These are phyloP conservation scores for Harrya chromipes DNA, from an alignment of 768 basidiomycete species.

Conservation along the genomic window DNA sequence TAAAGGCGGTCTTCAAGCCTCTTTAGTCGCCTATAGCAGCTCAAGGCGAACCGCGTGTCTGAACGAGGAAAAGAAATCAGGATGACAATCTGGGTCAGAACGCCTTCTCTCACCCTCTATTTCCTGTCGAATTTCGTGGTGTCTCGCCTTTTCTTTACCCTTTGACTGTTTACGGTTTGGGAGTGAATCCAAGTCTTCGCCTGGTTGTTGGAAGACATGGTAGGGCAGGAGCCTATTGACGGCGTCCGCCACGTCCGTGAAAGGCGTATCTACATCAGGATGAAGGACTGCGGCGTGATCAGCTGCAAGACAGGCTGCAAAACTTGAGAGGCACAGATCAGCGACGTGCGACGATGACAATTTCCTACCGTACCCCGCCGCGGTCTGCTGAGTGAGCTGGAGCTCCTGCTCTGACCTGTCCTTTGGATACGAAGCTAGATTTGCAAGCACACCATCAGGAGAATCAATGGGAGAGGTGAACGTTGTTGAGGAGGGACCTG, in stretches of 20 bases:
- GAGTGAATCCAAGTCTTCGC: conserved; percentile 52
- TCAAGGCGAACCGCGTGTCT: conserved; percentile 72
- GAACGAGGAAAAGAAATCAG: conserved; percentile 4
- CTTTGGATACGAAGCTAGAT: conserved; percentile 25
- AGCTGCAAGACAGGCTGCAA: conserved; percentile 51
- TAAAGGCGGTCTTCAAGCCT: conserved; percentile 58
- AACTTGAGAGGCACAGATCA: conserved; percentile 37
- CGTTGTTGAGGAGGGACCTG: conserved; percentile 29
- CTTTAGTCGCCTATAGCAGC: conserved; percentile 57
- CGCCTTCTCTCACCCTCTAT: conserved; percentile 44
- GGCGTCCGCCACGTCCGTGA: conserved; percentile 57
- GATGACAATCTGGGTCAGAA: not conserved
- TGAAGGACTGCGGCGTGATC: conserved; percentile 62
- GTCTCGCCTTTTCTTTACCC: conserved; percentile 60
- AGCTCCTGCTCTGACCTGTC: conserved; percentile 51
- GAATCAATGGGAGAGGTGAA: conserved; percentile 3
- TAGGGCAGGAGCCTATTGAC: conserved; percentile 75
- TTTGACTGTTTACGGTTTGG: conserved; percentile 35
- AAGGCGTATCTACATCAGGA: conserved; percentile 71
- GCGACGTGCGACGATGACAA: not conserved
- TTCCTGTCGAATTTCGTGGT: conserved; percentile 45
- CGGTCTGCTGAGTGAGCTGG: conserved; percentile 43
- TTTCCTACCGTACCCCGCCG: conserved; percentile 46
- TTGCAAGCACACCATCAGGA: conserved; percentile 26
- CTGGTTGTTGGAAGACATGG: conserved; percentile 75